Evolutionary conservation across 345 rosid genomes (phyloP), one percentile per base, ranked within the genome.

Genomic region (Mercurialis annua): DNA sequence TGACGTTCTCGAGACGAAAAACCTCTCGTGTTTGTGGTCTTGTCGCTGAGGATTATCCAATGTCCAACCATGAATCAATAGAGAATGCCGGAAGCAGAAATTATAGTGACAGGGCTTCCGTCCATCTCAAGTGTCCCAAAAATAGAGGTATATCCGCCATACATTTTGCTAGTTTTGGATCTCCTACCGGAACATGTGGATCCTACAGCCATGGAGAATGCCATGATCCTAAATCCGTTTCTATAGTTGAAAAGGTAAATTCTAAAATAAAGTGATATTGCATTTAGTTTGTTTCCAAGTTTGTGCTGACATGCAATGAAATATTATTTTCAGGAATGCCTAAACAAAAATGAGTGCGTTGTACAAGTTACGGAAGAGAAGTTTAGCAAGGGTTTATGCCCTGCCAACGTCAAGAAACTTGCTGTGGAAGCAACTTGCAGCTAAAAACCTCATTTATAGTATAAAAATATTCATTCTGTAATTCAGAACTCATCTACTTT

Each of bases 151-250:
- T 87, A 62, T 65, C 84, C 16, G 30, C 50, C 12, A 74, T 87
- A 50, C 80, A 76, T 61, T 87, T 87, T 67, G 87, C 89, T 21
- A 87, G 92, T 77, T 87, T 73, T 27, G 92, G 92, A 67, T 77
- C 78, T 69, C 89, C 92, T 3, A 49, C 75, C 1, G 89, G 92
- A 75, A 71, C 65, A 8, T 84, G 89, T 20, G 87, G 87, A 31
- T 83, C 84, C 36, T 85, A 70, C 68, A 62, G 75, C 44, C 50
- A 27, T 4, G 86, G 89, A n/a, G 78, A 78, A 59, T 87, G 89
- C 64, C 92, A 87, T 21, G 85, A 81, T 72, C 83, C 86, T 52
- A 72, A 65, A 30, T 81, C 89, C 24, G 52, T 49, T 23, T 49
- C 74, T 31, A 63, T 74, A 30, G 81, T 85, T 52, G 81, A 81